Base-by-base conservation (phyloP, 139 green algal species). In the Asterochloris sp. region DNA sequence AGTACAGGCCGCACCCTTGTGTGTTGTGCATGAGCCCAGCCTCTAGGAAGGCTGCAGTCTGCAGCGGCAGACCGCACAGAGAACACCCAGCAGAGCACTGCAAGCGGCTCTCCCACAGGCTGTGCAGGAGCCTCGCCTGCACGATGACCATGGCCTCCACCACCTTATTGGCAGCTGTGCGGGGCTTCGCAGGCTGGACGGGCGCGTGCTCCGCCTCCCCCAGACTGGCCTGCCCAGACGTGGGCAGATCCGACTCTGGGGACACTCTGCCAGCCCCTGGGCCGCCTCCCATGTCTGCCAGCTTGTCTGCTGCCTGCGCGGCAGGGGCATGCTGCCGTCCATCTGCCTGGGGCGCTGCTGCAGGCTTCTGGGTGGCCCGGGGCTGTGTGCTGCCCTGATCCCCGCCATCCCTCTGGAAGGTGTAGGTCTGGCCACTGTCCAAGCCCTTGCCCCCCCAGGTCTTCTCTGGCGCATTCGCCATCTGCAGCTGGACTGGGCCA, bases 391-490 rank as follows among this genome's bases (percentile, higher is more conserved):
- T 26, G 67, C 60, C 60, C 12, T 16, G 0, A 60, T 24, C 24
- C 14, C 24, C 76, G 12, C 23, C 76, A 23, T 28, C 6, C 0
- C 24, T 60, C 13, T 80, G 76, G 23, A 80, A 21, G 11, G 76
- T 80, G 76, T 80, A 80, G 38, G 76, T 80, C 13, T 61, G 38
- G 60, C 68, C 68, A 10, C 24, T 19, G 13, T 80, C 76, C 76
- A 80, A 47, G 12, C 76, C 76, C 76, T 80, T 80, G 21, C 19
- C 66, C 12, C 60, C 76, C 76, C 76, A 80, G 24, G 76, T 61
- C 29, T 61, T 61, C 24, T 61, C 54, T 69, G 76, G 76, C 11
- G 76, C 76, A 69, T 80, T 61, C 60, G 67, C 76, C 10, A 80
- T 15, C 47, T 68, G 60, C 13, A 80, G 60, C 9, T 62, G 76